These are phyloP conservation scores for Astrocystis sublimbata DNA, from an alignment of 495 filamentous ascomycete species.

Conservation along the genomic window DNA sequence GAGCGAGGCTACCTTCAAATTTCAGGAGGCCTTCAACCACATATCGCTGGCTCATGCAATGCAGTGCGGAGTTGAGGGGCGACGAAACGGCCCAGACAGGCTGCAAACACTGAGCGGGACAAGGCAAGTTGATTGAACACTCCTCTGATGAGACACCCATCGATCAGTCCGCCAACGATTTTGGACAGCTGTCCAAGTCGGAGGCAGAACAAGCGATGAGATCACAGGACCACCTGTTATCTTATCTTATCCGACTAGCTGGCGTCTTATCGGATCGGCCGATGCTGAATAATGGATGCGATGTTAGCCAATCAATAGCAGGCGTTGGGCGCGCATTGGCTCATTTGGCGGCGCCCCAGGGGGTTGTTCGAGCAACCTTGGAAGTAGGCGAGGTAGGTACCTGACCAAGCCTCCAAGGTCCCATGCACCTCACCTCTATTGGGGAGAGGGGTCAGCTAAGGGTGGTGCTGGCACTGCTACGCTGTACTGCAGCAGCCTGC, in stretches of 20 bases:
- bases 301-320: conserved; percentile 19
- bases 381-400: too few relatives aligned
- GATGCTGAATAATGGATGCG: conserved; percentile 27
- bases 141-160: background rate
- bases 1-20: background rate
- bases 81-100: background rate
- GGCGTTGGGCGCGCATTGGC: conserved; percentile 9
- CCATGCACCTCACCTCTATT: too few relatives aligned
- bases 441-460: conserved; percentile 21
- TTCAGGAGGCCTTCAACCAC: background rate
- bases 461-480: conserved; percentile 11
- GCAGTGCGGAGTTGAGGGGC: background rate
- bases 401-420: too few relatives aligned
- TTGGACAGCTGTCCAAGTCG: background rate
- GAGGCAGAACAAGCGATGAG: background rate
- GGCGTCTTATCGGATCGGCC: conserved; percentile 30
- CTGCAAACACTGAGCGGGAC: too few relatives aligned
- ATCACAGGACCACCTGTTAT: background rate
- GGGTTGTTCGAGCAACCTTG: conserved; percentile 18
- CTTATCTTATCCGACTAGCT: conserved; percentile 24
- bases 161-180: too few relatives aligned
- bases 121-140: background rate
- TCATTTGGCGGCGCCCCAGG: conserved; percentile 6
- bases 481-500: conserved; percentile 6
- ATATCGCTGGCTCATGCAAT: background rate